A percentile compares a stretch with the other conserved stretches of the same genome.
Evolutionary conservation across 768 basidiomycete species (phyloP).

Genomic region (Cantharellus anzutake): DNA sequence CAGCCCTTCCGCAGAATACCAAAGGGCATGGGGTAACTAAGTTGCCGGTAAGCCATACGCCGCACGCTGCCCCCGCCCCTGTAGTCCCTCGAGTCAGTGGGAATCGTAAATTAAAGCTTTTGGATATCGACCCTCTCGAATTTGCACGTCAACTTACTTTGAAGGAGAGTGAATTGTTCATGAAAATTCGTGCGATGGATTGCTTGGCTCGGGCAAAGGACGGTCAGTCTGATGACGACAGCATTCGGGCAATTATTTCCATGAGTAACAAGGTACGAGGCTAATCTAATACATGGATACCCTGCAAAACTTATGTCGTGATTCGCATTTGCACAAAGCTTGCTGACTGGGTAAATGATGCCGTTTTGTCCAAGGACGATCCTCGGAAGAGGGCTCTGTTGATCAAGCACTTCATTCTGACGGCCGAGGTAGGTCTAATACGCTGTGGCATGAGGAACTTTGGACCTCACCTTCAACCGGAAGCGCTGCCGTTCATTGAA

Average conservation of each 20-base stretch:
- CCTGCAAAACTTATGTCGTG: background rate
- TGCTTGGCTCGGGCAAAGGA: conserved; percentile 73
- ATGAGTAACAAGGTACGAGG: conserved; percentile 60
- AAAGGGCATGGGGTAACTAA: too few species aligned
- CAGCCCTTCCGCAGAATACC: too few species aligned
- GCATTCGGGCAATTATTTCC: conserved; percentile 73
- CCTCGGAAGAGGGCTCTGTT: conserved; percentile 60
- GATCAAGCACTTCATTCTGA: conserved; percentile 77
- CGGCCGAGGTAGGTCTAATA: conserved; percentile 60
- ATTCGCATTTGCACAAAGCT: conserved; percentile 29
- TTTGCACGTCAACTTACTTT: conserved; percentile 86
- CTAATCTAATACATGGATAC: too few species aligned
- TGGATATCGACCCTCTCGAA: conserved; percentile 78
- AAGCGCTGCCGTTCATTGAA: conserved; percentile 78
- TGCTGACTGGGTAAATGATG: conserved; percentile 82
- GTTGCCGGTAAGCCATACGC: too few species aligned
- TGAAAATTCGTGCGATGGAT: conserved; percentile 76
- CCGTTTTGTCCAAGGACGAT: conserved; percentile 61
- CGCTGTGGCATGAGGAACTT: background rate
- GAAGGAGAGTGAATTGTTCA: conserved; percentile 72
- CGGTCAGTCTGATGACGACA: conserved; percentile 46
- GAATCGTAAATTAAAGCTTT: conserved; percentile 53
- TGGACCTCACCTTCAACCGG: background rate
- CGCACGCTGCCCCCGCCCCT: conserved; percentile 50
- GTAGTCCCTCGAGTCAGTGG: conserved; percentile 42